These are phyloP conservation scores for Coniosporium apollinis DNA, from an alignment of 495 filamentous ascomycete genomes.

Conservation along the genomic window DNA sequence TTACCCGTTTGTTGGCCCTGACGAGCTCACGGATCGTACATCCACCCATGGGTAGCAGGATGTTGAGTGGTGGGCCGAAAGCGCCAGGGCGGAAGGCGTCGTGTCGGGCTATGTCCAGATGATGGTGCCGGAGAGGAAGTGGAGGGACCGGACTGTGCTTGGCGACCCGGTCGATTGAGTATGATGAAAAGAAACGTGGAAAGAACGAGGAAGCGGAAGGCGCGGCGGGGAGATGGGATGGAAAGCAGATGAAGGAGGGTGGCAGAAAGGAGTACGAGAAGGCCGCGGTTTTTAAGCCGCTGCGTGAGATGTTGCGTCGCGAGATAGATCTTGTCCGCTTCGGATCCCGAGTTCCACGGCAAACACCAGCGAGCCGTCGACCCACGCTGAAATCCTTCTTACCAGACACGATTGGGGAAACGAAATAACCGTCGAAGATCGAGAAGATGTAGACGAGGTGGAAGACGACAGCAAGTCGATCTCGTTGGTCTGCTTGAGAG, in stretches of 20 bases:
- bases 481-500: constrained; percentile 95
- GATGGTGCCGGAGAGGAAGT: no score
- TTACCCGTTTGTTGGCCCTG: no score
- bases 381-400: constrained; percentile 82
- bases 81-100: no score
- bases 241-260: constrained; percentile 23
- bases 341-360: no score
- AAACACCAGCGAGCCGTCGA: no score
- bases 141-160: no score
- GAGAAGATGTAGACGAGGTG: constrained; percentile 90
- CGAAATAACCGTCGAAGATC: constrained; percentile 99
- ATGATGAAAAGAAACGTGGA: constrained; percentile 27
- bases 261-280: constrained; percentile 25
- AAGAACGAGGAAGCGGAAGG: constrained; percentile 35
- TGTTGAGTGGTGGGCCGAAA: no score
- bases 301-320: constrained; percentile 20
- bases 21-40: no score
- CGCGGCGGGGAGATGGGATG: constrained; percentile 26
- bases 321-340: constrained; percentile 62
- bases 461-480: constrained; percentile 92
- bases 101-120: no score
- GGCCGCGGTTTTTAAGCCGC: constrained; percentile 10
- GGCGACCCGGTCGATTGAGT: no score
- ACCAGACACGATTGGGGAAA: constrained; percentile 94
- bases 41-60: no score